Conservation (phyloP, 106 monocot genomes). For the Alisma plantagoaquatica region DNA sequence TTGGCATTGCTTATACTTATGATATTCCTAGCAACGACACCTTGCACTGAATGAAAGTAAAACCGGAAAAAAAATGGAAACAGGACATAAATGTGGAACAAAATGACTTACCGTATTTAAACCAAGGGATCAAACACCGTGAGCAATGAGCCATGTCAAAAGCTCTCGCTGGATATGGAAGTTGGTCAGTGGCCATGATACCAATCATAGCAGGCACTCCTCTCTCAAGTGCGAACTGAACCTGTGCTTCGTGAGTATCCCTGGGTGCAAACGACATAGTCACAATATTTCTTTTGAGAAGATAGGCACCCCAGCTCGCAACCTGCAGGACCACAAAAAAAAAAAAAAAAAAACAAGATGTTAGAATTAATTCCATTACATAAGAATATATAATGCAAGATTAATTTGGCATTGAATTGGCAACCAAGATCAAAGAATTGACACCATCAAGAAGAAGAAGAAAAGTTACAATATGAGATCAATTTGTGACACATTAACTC, state of each 20-base stretch:
- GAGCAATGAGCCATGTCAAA: slow-evolving; percentile 58
- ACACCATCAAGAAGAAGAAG: background rate
- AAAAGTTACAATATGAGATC: background rate
- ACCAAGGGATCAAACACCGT: slow-evolving; percentile 59
- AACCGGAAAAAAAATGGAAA: too few relatives aligned
- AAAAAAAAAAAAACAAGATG: background rate
- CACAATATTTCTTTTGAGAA: slow-evolving; percentile 34
- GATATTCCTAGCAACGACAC: too few relatives aligned
- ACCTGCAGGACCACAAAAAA: slow-evolving; percentile 24
- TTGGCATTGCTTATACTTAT: too few relatives aligned
- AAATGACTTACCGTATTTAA: slow-evolving; percentile 20
- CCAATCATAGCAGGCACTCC: slow-evolving; percentile 80
- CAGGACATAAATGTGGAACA: too few relatives aligned
- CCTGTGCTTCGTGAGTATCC: slow-evolving; percentile 50
- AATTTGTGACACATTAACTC: too few relatives aligned
- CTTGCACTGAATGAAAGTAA: too few relatives aligned
- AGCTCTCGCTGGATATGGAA: slow-evolving; percentile 47
- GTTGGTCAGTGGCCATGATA: slow-evolving; percentile 34
- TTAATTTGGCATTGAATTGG: background rate
- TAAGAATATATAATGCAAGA: background rate
- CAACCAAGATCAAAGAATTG: background rate
- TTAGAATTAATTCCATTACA: background rate
- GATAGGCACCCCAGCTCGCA: slow-evolving; percentile 67
- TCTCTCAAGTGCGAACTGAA: slow-evolving; percentile 64
- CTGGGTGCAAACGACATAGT: slow-evolving; percentile 44